These are phyloP conservation scores for Spathaspora gorwiae DNA, from an alignment of 805 yeast species.

Conservation along the genomic window DNA sequence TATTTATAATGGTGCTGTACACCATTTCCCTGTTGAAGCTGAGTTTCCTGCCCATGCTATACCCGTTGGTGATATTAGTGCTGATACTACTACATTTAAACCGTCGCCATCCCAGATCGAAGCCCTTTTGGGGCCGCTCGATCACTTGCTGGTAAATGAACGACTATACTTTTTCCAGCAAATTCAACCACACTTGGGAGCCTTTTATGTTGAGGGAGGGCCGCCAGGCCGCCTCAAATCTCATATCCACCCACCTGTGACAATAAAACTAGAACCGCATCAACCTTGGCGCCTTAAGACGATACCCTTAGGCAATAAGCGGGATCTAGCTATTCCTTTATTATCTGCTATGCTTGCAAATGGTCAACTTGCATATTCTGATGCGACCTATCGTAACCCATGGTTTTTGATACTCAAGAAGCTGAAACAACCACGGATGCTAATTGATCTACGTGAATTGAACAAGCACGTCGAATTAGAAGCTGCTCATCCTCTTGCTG, in stretches of 20 bases:
- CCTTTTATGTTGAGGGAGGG: neutral
- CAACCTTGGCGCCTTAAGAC: neutral
- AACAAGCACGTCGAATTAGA: neutral
- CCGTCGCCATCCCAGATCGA: too few species aligned
- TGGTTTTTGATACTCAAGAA: neutral
- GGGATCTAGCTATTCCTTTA: neutral
- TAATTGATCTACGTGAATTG: neutral
- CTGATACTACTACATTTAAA: neutral
- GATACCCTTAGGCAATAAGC: constrained; percentile 1
- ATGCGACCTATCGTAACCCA: neutral
- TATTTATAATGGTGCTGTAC: neutral
- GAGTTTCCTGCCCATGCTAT: neutral
- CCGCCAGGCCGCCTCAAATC: neutral
- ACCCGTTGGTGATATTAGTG: neutral
- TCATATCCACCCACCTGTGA: constrained; percentile 1
- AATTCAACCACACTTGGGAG: neutral
- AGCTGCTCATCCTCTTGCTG: neutral
- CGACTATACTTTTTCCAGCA: neutral
- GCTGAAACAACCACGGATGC: neutral
- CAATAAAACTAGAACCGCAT: neutral
- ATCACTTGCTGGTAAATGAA: neutral
- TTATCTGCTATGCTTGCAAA: neutral
- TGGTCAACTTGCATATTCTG: neutral
- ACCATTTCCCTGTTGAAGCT: neutral
- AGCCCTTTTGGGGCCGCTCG: too few species aligned